Conservation (phyloP, 495 filamentous ascomycete genomes). For the Talaromyces liani region DNA sequence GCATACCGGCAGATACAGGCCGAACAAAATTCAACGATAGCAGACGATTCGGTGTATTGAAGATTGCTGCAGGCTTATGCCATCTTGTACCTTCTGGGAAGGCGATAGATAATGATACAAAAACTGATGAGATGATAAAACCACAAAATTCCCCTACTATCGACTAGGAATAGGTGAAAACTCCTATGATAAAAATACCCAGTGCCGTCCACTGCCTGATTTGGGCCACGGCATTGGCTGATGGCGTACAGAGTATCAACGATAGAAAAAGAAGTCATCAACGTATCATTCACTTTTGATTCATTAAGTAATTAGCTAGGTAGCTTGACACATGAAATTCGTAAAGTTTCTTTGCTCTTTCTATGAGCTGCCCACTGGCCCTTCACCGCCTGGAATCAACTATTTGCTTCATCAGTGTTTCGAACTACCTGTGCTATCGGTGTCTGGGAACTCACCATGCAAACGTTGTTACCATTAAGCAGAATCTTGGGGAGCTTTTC, state of each 20-base stretch:
- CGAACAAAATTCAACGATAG: background rate
- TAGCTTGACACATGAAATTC: background rate
- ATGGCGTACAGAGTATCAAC: background rate
- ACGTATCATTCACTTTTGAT: background rate
- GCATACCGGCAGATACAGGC: background rate
- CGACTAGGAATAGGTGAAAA: background rate
- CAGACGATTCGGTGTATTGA: background rate
- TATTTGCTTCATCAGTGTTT: slow-evolving; percentile 20
- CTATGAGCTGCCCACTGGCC: slow-evolving; percentile 42
- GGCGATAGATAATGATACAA: background rate
- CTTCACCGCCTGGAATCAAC: slow-evolving; percentile 86
- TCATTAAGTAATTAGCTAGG: background rate
- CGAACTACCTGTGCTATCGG: slow-evolving; percentile 7
- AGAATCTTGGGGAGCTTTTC: slow-evolving; percentile 88
- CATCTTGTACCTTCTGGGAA: background rate
- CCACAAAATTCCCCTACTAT: background rate
- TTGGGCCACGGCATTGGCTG: background rate
- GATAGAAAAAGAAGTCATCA: background rate
- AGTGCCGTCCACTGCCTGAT: background rate
- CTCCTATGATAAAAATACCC: background rate
- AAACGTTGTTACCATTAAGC: slow-evolving; percentile 97
- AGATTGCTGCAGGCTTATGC: background rate
- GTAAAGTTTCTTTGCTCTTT: background rate
- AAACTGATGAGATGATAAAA: background rate
- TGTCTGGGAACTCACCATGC: slow-evolving; percentile 64